phyloP scores from a whole-genome alignment of 2,329 filamentous ascomycete genomes.

The Sphaerostilbella broomeana region DNA sequence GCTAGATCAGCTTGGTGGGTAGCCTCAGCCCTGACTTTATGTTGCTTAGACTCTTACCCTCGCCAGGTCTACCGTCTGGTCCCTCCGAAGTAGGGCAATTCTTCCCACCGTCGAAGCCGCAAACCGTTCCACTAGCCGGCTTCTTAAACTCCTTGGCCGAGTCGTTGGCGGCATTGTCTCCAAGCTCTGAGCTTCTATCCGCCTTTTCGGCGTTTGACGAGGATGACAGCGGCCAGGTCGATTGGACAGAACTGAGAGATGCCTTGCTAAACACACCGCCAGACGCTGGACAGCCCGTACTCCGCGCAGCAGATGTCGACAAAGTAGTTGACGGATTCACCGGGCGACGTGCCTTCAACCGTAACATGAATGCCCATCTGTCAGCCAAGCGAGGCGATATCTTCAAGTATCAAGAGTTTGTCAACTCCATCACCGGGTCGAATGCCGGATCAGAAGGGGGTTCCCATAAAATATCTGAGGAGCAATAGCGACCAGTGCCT shows the following conservation, averaged over 20 bases:
- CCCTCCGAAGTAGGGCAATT: conserved; percentile 68
- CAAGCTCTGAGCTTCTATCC: conserved; percentile 72
- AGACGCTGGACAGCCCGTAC: conserved; percentile 58
- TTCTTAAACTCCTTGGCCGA: conserved; percentile 80
- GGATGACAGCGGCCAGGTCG: conserved; percentile 88
- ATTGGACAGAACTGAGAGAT: conserved; percentile 73
- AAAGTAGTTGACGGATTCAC: conserved; percentile 83
- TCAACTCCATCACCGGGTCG: conserved; percentile 59
- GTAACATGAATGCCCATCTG: conserved; percentile 46
- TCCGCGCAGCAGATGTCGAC: conserved; percentile 73
- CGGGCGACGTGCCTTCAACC: conserved; percentile 74
- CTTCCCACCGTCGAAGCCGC: conserved; percentile 66
- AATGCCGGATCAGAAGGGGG: conserved; percentile 29
- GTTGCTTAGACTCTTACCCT: conserved; percentile 11
- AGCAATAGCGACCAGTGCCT: conserved; percentile 6
- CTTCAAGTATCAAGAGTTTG: conserved; percentile 91
- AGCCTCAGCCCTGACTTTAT: not conserved
- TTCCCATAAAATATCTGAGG: conserved; percentile 24
- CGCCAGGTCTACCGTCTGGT: conserved; percentile 64
- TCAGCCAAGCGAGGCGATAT: conserved; percentile 69
- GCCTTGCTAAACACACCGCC: conserved; percentile 77
- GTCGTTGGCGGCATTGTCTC: conserved; percentile 67
- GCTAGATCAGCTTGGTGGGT: conserved; percentile 69
- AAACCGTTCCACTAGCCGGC: conserved; percentile 73
- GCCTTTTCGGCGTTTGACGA: conserved; percentile 95